A percentile compares a stretch with the other conserved stretches of the same genome.
Evolutionary conservation across 1,139 yeast genomes (phyloP).

Genomic region (Kurtzmaniella quercitrusa): DNA sequence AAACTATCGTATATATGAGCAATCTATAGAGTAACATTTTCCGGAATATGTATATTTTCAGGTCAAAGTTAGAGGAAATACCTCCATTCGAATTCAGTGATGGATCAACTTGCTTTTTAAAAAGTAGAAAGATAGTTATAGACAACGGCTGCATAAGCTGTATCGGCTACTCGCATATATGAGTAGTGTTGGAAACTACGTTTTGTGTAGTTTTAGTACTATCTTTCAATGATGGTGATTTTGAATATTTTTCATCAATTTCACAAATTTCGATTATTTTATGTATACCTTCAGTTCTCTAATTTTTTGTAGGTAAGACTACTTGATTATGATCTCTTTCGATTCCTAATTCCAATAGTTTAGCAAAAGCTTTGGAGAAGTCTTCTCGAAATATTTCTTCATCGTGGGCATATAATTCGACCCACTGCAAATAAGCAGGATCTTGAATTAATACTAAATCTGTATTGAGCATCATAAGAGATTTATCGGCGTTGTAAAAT

Average conservation of each 20-base stretch:
- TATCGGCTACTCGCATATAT: too few species aligned
- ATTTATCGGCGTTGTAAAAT: constrained; percentile 29
- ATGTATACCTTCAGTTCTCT: neutral
- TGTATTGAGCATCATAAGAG: constrained; percentile 64
- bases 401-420: constrained; percentile 51
- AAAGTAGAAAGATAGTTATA: too few species aligned
- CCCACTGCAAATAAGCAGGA: constrained; percentile 44
- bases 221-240: too few species aligned
- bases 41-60: neutral
- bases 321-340: constrained; percentile 15
- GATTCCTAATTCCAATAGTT: constrained; percentile 56
- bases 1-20: neutral
- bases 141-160: too few species aligned
- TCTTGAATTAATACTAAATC: constrained; percentile 55
- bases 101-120: too few species aligned
- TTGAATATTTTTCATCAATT: too few species aligned
- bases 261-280: too few species aligned
- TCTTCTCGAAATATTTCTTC: constrained; percentile 47
- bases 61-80: too few species aligned
- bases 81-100: too few species aligned
- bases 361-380: constrained; percentile 50
- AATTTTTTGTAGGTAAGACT: constrained; percentile 9
- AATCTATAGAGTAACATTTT: neutral
- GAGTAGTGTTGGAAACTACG: too few species aligned
- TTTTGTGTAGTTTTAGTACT: too few species aligned